Evolutionary conservation across 768 basidiomycete genomes (phyloP).

Genomic region (Cyclocybe cylindracea): DNA sequence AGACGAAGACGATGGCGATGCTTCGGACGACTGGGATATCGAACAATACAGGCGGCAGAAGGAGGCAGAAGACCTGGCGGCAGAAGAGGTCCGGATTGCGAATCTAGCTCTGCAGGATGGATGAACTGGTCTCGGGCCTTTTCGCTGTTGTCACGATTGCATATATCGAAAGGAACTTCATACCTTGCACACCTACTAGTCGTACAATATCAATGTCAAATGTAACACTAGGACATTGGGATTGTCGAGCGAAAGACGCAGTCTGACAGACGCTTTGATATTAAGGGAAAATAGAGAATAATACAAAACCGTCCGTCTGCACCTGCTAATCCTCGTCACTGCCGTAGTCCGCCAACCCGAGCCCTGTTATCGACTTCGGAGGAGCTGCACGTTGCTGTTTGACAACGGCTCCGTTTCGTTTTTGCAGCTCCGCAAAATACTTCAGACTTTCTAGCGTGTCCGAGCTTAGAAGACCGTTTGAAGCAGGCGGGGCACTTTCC

Average conservation of each 20-base stretch:
- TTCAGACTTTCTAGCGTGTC: conserved; percentile 90
- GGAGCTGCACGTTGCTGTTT: conserved; percentile 27
- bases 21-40: conserved; percentile 60
- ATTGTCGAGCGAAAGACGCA: too few species aligned
- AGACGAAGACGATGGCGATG: conserved; percentile 62
- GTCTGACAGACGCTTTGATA: not conserved
- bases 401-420: conserved; percentile 51
- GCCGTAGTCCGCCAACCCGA: conserved; percentile 76
- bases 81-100: conserved; percentile 54
- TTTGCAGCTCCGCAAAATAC: conserved; percentile 87
- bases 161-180: too few species aligned
- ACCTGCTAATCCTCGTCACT: conserved; percentile 62
- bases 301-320: conserved; percentile 2
- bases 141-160: too few species aligned
- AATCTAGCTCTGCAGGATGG: conserved; percentile 39
- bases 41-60: conserved; percentile 60
- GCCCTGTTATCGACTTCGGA: conserved; percentile 39
- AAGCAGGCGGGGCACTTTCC: conserved; percentile 33
- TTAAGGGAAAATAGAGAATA: conserved; percentile 10
- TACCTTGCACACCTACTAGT: too few species aligned
- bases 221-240: too few species aligned
- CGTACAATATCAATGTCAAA: too few species aligned
- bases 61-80: conserved; percentile 58
- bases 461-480: conserved; percentile 68
- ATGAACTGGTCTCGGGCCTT: not conserved